These are phyloP conservation scores for Myochromella boudieri DNA, from an alignment of 768 basidiomycete genomes.

Conservation along the genomic window DNA sequence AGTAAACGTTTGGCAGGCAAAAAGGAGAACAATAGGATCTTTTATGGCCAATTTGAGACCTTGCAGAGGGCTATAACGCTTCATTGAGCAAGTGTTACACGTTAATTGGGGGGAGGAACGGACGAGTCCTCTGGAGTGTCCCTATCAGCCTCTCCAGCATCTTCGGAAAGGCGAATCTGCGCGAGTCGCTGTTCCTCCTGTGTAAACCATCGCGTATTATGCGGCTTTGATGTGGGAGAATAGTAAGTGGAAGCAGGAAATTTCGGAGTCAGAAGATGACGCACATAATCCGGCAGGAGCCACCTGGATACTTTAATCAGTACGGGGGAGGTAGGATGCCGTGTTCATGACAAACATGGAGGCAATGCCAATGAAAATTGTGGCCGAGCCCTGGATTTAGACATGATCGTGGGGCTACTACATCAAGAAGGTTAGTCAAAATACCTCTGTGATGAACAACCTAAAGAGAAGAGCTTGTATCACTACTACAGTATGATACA, in stretches of 20 bases:
- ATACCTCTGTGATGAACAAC: conserved; percentile 72
- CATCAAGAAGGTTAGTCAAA: too few relatives aligned
- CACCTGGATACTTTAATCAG: conserved; percentile 37
- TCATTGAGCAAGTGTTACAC: neutral
- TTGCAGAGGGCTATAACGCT: conserved; percentile 37
- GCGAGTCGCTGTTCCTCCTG: conserved; percentile 54
- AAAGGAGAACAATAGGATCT: conserved; percentile 53
- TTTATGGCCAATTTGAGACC: conserved; percentile 58
- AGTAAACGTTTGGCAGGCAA: conserved; percentile 49
- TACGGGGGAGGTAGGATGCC: neutral
- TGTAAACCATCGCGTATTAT: conserved; percentile 62
- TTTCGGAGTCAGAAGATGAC: conserved; percentile 17
- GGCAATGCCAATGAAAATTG: conserved; percentile 53
- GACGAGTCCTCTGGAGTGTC: conserved; percentile 59
- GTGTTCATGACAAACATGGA: neutral
- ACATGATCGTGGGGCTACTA: neutral
- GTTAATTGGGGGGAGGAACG: conserved; percentile 19
- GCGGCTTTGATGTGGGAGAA: conserved; percentile 36
- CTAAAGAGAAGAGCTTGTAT: conserved; percentile 27
- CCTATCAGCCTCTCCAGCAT: conserved; percentile 65
- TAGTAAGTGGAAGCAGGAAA: too few relatives aligned
- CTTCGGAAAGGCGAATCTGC: conserved; percentile 64
- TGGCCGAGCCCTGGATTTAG: conserved; percentile 53
- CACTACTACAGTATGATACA: too few relatives aligned
- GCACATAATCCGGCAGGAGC: conserved; percentile 58